Evolutionary conservation across 495 filamentous ascomycete species (phyloP), one percentile per base, ranked within the genome.

Genomic region (Gamarada debralockiae): DNA sequence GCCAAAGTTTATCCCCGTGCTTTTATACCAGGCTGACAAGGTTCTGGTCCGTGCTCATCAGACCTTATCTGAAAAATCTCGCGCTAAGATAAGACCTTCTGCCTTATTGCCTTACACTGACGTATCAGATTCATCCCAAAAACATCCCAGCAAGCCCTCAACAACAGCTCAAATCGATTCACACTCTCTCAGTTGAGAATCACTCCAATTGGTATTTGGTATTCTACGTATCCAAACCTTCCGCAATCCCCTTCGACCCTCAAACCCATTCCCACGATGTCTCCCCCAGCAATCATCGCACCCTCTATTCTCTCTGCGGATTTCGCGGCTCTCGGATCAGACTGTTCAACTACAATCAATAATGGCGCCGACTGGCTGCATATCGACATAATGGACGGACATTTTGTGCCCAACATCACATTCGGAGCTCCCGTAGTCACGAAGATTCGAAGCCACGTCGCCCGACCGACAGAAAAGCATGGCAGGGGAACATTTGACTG

Each of bases 391-490:
- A 96, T 92, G 91, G 92, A 97, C 67, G 86, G 95, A 50, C 93
- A 98, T 70, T 98, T 98, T 65, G 93, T 98, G 8, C 93, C 93
- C 3, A 98, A 98, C 72, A 90, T 98, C 67, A 97, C 93, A 45
- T 95, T 97, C 67, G 93, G 93, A 38, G 84, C 87, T 14, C 93
- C 93, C 6, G 90, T 97, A 18, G 93, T 98, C 8, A 90, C 86
- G 49, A 95, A 90, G 73, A 93, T 98, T 50, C 85, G 93, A 33
- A 76, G 79, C 34, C 85, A 95, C 61, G 90, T 98, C 49, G 82
- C 84, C 38, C 73, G 78, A 21, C 57, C 85, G 79, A 2, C 66
- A 61, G 37, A 56, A 70, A 52, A 70, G 34, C 51, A 82, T 57
- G 87, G 85, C 3, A 85, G 82, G 62, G 93, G 93, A 21, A 96